These are phyloP conservation scores for Malassezia nana DNA, from an alignment of 1,284 basidiomycete genomes.

Conservation along the genomic window DNA sequence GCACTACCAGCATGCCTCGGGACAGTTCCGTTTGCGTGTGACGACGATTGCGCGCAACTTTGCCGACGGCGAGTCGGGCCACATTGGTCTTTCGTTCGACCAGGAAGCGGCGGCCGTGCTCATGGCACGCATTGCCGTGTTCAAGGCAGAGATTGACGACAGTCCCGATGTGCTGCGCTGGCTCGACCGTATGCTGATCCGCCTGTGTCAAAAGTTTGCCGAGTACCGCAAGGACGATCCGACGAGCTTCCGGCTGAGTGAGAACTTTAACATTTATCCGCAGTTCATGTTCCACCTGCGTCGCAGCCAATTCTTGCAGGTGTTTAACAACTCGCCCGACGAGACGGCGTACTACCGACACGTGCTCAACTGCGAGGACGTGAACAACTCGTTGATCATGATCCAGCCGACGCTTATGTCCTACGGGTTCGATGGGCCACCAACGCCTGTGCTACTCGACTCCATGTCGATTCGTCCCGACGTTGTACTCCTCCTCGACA, in stretches of 20 bases:
- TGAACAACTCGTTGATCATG: conserved; percentile 99
- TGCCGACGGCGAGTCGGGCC: conserved; percentile 87
- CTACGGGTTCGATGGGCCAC: conserved; percentile 79
- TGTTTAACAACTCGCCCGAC: conserved; percentile 99
- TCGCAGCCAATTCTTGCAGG: conserved; percentile 94
- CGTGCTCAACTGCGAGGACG: conserved; percentile 91
- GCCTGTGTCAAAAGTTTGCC: conserved; percentile 97
- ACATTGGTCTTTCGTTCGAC: conserved; percentile 87
- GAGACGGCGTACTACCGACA: conserved; percentile 99
- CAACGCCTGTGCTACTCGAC: conserved; percentile 90
- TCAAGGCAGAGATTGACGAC: conserved; percentile 99
- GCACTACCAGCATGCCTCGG: conserved; percentile 94
- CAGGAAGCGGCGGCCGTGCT: conserved; percentile 96
- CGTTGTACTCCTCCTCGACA: conserved; percentile 92
- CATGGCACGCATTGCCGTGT: conserved; percentile 97
- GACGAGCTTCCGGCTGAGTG: conserved; percentile 77
- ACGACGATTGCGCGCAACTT: conserved; percentile 95
- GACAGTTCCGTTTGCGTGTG: conserved; percentile 84
- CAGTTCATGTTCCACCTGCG: conserved; percentile 99
- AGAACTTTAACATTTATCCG: conserved; percentile 98
- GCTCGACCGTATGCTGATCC: conserved; percentile 97
- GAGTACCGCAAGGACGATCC: conserved; percentile 98
- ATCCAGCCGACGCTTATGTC: conserved; percentile 99
- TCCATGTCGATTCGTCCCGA: conserved; percentile 95
- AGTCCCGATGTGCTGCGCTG: conserved; percentile 91